Evolutionary conservation across 1,284 basidiomycete species (phyloP), one percentile per base, ranked within the genome.

Genomic region (Malassezia obtusa): DNA sequence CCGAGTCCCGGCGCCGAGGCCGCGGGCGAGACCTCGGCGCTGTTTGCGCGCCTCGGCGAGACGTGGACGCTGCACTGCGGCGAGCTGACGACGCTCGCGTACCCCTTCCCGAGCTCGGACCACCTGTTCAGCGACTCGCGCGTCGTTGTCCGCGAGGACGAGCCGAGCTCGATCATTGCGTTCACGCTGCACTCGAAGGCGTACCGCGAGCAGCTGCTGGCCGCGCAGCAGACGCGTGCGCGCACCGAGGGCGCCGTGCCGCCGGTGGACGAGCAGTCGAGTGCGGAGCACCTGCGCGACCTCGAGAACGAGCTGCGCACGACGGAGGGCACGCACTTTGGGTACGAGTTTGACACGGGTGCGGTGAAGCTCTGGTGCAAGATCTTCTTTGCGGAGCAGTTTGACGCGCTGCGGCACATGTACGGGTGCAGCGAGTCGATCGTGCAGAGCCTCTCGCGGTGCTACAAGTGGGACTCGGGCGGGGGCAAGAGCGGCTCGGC

Each of bases 401-500:
- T 99, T 64, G 91, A 96, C 65, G 89, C 89, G 4, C 77, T 99
- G 38, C 83, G 94, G 17, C 80, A 87, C 45, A 89, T 85, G 12
- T 96, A 92, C 64, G 87, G 89, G 59, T 95, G 90, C 70, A 88
- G 92, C 63, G 85, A 85, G 67, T 88, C 86, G 63, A 87, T 96
- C 77, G 82, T 96, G 41, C 90, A 95, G 71, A 91, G 87, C 1
- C 78, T 99, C 6, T 84, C 92, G 2, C 80, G 94, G 8, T 98
- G 94, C 73, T 81, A 92, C 65, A 94, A 94, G 73, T 99, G 92
- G 86, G 86, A 98, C 71, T 85, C 89, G 1, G 85, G 81, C 50
- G 94, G 94, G 25, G 94, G 94, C 32, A 98, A 98, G 75, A 92
- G 89, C 1, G 92, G 92, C 11, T 92, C 89, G 6, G 89, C 88